These are phyloP conservation scores for Batrachochytrium dendrobatidis DNA, from an alignment of 371 early-diverging fungal species.

Conservation along the genomic window DNA sequence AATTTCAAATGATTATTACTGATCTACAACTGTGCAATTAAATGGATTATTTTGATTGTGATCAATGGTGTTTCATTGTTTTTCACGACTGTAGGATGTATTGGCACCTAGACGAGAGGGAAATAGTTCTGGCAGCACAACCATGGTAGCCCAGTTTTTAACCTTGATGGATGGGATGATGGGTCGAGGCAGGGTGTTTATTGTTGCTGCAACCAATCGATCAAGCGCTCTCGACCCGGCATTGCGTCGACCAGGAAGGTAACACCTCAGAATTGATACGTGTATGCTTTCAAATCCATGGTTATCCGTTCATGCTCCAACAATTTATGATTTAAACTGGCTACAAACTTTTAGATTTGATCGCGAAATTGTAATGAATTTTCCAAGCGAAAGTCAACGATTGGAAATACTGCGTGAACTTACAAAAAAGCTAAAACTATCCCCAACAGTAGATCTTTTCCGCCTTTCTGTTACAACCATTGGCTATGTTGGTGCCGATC, in stretches of 20 bases:
- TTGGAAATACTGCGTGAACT: conserved; percentile 52
- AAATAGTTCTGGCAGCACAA: conserved; percentile 68
- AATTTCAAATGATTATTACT: too few species aligned
- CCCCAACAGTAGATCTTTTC: conserved; percentile 40
- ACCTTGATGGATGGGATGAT: conserved; percentile 95
- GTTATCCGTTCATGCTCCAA: too few species aligned
- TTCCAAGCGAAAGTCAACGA: conserved; percentile 61
- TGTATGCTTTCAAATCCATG: too few species aligned
- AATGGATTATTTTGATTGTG: too few species aligned
- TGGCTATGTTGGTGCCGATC: conserved; percentile 97
- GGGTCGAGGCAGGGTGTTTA: conserved; percentile 53
- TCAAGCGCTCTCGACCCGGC: conserved; percentile 98
- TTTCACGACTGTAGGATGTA: conserved; percentile 60
- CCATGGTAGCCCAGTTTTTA: conserved; percentile 94
- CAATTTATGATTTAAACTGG: too few species aligned
- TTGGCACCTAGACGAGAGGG: conserved; percentile 81
- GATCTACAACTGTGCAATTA: too few species aligned
- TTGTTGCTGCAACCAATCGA: conserved; percentile 97
- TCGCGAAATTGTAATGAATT: conserved; percentile 81
- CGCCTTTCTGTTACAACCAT: conserved; percentile 75
- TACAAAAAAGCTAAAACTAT: conserved; percentile 50
- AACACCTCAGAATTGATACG: conserved; percentile 20
- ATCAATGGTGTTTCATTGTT: neutral
- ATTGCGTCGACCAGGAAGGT: conserved; percentile 93
- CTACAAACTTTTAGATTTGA: conserved; percentile 64